A percentile compares a stretch with the other conserved stretches of the same genome.
phyloP scores from a whole-genome alignment of 2,329 filamentous ascomycete species.

The Curvularia hawaiiensis region DNA sequence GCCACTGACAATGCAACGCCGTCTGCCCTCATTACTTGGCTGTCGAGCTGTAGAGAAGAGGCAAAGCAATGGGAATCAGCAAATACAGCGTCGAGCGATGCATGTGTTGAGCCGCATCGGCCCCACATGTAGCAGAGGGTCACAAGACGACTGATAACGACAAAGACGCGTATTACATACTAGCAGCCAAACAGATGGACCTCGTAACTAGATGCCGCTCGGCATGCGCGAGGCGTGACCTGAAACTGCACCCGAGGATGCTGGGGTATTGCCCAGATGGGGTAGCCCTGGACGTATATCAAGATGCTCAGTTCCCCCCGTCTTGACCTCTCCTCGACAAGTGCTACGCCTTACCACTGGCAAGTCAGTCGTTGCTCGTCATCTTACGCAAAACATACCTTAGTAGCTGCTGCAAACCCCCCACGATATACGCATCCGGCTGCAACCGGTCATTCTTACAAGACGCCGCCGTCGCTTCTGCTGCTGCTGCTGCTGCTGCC shows the following conservation, averaged over 20 bases:
- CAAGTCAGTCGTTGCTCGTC: conserved; percentile 21
- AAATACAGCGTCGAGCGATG: conserved; percentile 13
- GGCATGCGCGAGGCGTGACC: conserved; percentile 28
- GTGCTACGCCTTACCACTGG: conserved; percentile 4
- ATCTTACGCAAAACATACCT: conserved; percentile 29
- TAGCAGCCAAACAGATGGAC: conserved; percentile 20
- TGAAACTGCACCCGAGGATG: conserved; percentile 30
- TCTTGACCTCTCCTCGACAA: conserved; percentile 15
- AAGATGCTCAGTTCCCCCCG: conserved; percentile 26
- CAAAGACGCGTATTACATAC: conserved; percentile 11
- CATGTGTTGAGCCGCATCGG: conserved; percentile 21
- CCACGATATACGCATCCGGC: conserved; percentile 38
- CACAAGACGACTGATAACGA: conserved; percentile 25
- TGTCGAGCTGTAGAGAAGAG: conserved; percentile 6
- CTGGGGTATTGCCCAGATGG: conserved; percentile 28
- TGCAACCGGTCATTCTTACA: conserved; percentile 32
- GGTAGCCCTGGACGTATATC: conserved; percentile 44
- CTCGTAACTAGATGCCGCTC: conserved; percentile 32
- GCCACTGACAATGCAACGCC: conserved; percentile 7
- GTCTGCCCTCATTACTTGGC: conserved; percentile 9
- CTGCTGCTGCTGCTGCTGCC: conserved; percentile 6
- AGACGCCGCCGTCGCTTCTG: conserved; percentile 19
- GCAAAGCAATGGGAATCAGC: conserved; percentile 6
- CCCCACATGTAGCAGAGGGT: conserved; percentile 13
- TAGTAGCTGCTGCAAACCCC: conserved; percentile 23